phyloP scores from a whole-genome alignment of 352 stramenopile genomes.

The Phytophthora pluvialis region DNA sequence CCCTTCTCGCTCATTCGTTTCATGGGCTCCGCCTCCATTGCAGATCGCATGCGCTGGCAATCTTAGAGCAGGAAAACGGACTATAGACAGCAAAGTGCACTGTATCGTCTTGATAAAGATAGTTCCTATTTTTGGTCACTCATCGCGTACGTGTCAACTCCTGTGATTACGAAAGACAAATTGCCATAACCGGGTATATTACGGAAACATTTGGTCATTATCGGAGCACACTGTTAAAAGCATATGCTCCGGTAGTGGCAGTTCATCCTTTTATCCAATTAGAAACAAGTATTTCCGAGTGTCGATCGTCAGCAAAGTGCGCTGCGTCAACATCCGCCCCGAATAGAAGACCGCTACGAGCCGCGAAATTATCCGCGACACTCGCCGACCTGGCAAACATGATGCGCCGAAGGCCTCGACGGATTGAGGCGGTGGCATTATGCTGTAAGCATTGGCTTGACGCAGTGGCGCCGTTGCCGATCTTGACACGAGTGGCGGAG shows the following conservation, averaged over 20 bases:
- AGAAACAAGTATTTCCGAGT: not conserved
- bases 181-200: too few species aligned
- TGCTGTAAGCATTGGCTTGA: not conserved
- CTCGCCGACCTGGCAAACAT: slow-evolving; percentile 13
- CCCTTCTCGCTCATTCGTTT: slow-evolving; percentile 12
- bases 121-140: too few species aligned
- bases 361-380: not conserved
- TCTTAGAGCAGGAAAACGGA: not conserved
- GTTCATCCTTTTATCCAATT: slow-evolving; percentile 23
- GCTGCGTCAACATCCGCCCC: slow-evolving; percentile 36
- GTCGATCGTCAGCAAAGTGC: slow-evolving; percentile 23
- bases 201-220: too few species aligned
- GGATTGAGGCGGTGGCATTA: not conserved
- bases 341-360: slow-evolving; percentile 23
- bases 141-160: too few species aligned
- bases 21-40: not conserved
- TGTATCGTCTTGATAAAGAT: too few species aligned
- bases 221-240: too few species aligned
- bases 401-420: not conserved
- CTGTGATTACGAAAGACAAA: too few species aligned
- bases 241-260: too few species aligned
- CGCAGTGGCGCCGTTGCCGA: not conserved
- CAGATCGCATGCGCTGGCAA: too few species aligned
- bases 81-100: too few species aligned
- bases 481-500: slow-evolving; percentile 14